A percentile compares a stretch with the other conserved stretches of the same genome.
Evolutionary conservation across 2,329 filamentous ascomycete genomes (phyloP).

Genomic region (Aspergillus ruber): DNA sequence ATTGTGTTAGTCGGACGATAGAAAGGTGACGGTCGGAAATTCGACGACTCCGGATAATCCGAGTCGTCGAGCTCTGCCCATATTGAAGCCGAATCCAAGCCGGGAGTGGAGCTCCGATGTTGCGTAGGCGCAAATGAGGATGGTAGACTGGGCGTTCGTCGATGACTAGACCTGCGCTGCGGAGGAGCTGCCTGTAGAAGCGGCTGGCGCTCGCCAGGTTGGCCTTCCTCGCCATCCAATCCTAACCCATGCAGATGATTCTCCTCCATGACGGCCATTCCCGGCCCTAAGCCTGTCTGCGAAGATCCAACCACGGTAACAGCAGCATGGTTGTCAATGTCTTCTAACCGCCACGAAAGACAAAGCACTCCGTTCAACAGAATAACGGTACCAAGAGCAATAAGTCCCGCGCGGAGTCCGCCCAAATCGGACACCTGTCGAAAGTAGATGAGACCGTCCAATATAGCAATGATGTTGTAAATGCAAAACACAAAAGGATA

Average conservation of each 20-base stretch:
- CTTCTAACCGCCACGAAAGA: constrained; percentile 86
- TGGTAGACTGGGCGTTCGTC: constrained; percentile 30
- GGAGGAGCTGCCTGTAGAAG: constrained; percentile 25
- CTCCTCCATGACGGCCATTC: constrained; percentile 69
- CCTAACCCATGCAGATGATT: constrained; percentile 23
- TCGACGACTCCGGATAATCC: constrained; percentile 30
- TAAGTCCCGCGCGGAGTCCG: constrained; percentile 61
- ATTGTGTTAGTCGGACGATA: constrained; percentile 9
- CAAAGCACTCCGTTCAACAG: constrained; percentile 82
- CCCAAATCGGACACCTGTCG: constrained; percentile 76
- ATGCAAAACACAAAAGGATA: constrained; percentile 98
- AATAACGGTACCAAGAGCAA: constrained; percentile 78
- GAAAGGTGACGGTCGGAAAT: constrained; percentile 7
- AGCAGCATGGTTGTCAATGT: constrained; percentile 39
- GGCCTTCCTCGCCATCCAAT: constrained; percentile 34
- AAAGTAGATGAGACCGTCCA: constrained; percentile 97
- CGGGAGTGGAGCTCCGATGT: constrained; percentile 41
- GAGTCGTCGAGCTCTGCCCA: constrained; percentile 84
- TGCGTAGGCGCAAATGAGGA: constrained; percentile 26
- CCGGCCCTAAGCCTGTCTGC: constrained; percentile 68
- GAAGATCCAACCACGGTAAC: constrained; percentile 45
- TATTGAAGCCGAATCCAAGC: constrained; percentile 68
- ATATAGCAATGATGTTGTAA: constrained; percentile 97
- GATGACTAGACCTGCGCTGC: constrained; percentile 21
- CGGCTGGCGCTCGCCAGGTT: constrained; percentile 33